A percentile compares a stretch with the other conserved stretches of the same genome.
Conservation (phyloP, 345 rosid genomes). For the Citrus glauca region DNA sequence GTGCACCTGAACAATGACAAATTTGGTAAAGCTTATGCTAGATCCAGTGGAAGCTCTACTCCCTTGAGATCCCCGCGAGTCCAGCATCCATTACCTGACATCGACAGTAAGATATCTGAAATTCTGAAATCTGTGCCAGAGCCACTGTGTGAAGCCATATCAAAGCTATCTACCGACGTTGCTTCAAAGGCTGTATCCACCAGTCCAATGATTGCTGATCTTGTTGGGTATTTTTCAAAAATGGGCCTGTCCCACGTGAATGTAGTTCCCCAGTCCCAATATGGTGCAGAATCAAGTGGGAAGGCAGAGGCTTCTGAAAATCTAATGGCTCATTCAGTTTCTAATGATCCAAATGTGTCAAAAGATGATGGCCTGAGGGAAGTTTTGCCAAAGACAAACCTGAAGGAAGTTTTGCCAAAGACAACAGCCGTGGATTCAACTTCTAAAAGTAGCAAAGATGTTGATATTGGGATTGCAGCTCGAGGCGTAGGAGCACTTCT, state of each 20-base stretch:
- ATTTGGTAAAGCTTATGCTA: constrained; percentile 26
- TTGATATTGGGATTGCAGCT: constrained; percentile 7
- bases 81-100: constrained; percentile 33
- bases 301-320: constrained; percentile 20
- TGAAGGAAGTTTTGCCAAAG: constrained; percentile 14
- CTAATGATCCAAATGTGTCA: constrained; percentile 18
- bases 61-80: constrained; percentile 42
- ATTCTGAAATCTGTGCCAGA: constrained; percentile 59
- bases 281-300: constrained; percentile 13
- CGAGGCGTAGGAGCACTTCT: constrained; percentile 12
- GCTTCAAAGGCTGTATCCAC: constrained; percentile 51
- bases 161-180: constrained; percentile 53
- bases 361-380: constrained; percentile 12
- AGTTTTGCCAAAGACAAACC: constrained; percentile 8
- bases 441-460: constrained; percentile 12
- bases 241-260: constrained; percentile 29
- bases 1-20: constrained; percentile 39
- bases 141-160: constrained; percentile 45
- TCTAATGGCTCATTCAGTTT: constrained; percentile 11
- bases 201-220: constrained; percentile 32
- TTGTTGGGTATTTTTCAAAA: constrained; percentile 41
- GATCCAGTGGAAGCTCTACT: constrained; percentile 55
- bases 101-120: constrained; percentile 45
- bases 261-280: constrained; percentile 11
- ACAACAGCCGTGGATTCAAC: constrained; percentile 1